phyloP scores from a whole-genome alignment of 2,329 filamentous ascomycete genomes.

The Aspergillus aculeatus region DNA sequence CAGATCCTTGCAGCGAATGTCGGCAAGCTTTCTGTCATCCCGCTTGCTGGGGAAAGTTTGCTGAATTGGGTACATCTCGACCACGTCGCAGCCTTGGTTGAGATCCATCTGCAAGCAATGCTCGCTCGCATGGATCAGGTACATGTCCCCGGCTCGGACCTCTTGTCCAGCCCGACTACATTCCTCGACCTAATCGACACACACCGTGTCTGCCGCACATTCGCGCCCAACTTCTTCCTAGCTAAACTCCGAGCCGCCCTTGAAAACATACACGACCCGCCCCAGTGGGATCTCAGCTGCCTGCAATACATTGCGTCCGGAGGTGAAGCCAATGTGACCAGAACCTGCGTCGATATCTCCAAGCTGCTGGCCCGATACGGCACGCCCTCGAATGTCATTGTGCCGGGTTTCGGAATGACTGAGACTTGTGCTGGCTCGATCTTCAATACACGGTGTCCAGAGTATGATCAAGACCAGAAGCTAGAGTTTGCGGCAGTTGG shows the following conservation, averaged over 20 bases:
- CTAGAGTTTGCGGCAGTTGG: slow-evolving; percentile 22
- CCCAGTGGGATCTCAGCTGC: slow-evolving; percentile 33
- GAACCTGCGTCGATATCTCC: slow-evolving; percentile 37
- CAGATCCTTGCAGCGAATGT: slow-evolving; percentile 45
- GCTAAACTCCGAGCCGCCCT: slow-evolving; percentile 11
- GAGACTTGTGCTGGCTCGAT: slow-evolving; percentile 55
- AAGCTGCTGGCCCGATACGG: slow-evolving; percentile 29
- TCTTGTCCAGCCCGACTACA: slow-evolving; percentile 31
- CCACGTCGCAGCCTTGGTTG: slow-evolving; percentile 53
- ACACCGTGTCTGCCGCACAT: slow-evolving; percentile 33
- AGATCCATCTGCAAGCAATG: slow-evolving; percentile 54
- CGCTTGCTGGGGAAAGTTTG: slow-evolving; percentile 29
- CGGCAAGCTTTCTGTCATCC: slow-evolving; percentile 39
- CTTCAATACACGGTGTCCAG: slow-evolving; percentile 44
- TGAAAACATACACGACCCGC: slow-evolving; percentile 48
- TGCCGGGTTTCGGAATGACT: slow-evolving; percentile 37
- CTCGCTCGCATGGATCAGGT: slow-evolving; percentile 20
- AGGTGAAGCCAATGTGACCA: slow-evolving; percentile 40
- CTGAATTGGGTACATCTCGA: slow-evolving; percentile 54
- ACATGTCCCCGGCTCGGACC: slow-evolving; percentile 19
- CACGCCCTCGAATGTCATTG: slow-evolving; percentile 42
- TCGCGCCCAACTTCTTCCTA: slow-evolving; percentile 31
- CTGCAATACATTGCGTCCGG: slow-evolving; percentile 35
- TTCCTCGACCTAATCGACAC: slow-evolving; percentile 45
- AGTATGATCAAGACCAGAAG: slow-evolving; percentile 34